Percentiles rank a stretch among this genome's conserved stretches.
Evolutionary conservation across 2,329 filamentous ascomycete species (phyloP).

Genomic region (Trichoderma brevicompactum): DNA sequence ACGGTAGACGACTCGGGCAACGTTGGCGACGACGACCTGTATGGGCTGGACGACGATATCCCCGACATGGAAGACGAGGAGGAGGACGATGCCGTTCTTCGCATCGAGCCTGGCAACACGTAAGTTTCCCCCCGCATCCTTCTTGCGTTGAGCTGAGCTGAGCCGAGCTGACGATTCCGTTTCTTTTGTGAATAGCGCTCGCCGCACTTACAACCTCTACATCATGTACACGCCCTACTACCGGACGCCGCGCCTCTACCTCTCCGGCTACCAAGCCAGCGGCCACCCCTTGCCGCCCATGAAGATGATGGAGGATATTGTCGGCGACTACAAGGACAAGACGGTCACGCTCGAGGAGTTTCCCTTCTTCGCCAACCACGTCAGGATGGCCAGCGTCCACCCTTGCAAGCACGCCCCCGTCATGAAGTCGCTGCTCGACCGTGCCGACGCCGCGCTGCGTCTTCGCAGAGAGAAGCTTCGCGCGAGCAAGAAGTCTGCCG

Average conservation of each 20-base stretch:
- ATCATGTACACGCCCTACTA: constrained; percentile 98
- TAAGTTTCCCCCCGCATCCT: constrained; percentile 35
- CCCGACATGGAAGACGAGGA: constrained; percentile 99
- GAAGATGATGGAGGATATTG: constrained; percentile 95
- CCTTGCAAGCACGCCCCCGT: constrained; percentile 97
- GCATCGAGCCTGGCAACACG: constrained; percentile 53
- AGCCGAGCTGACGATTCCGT: not conserved
- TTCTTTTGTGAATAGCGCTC: constrained; percentile 60
- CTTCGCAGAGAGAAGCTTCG: constrained; percentile 82
- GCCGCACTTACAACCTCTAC: constrained; percentile 96
- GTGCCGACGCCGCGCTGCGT: constrained; percentile 90
- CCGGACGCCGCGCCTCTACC: constrained; percentile 90
- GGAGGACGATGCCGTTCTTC: constrained; percentile 93
- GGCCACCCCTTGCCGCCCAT: constrained; percentile 81
- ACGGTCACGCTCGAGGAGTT: constrained; percentile 98
- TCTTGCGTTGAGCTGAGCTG: no score
- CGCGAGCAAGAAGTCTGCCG: constrained; percentile 51
- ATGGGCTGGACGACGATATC: constrained; percentile 73
- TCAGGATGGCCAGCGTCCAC: constrained; percentile 97
- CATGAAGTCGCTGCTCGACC: constrained; percentile 96
- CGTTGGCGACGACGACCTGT: constrained; percentile 72
- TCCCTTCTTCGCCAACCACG: constrained; percentile 84
- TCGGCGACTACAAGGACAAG: constrained; percentile 97
- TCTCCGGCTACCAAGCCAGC: constrained; percentile 82
- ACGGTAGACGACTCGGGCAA: constrained; percentile 91